These are phyloP conservation scores for Diatrype stigma DNA, from an alignment of 2,329 filamentous ascomycete species.

Conservation along the genomic window DNA sequence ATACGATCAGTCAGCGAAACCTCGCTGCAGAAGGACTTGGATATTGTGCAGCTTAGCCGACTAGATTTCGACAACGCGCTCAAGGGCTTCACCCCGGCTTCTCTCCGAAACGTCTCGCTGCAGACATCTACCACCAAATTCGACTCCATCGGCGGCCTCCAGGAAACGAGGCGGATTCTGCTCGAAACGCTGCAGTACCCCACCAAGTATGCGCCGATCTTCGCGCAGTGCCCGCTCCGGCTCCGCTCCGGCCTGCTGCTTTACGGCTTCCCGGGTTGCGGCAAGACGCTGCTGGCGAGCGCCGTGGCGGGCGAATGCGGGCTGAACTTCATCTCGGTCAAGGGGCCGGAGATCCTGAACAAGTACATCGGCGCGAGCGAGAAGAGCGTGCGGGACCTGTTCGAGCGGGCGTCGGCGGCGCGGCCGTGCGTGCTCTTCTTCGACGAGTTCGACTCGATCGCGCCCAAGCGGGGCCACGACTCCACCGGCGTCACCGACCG, in stretches of 20 bases:
- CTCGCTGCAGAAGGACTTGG: conserved; percentile 40
- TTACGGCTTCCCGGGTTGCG: conserved; percentile 93
- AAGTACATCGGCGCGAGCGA: conserved; percentile 98
- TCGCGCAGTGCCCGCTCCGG: conserved; percentile 91
- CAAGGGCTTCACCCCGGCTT: conserved; percentile 91
- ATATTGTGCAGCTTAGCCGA: conserved; percentile 60
- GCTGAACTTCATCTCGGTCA: conserved; percentile 97
- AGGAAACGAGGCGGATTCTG: conserved; percentile 81
- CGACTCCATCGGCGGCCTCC: conserved; percentile 83
- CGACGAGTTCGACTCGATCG: conserved; percentile 97
- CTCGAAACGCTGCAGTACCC: conserved; percentile 95
- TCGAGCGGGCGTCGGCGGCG: conserved; percentile 86
- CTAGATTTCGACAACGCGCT: conserved; percentile 81
- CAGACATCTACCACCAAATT: conserved; percentile 93
- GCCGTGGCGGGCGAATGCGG: conserved; percentile 98
- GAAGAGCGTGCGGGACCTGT: conserved; percentile 91
- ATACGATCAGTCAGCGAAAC: conserved; percentile 70
- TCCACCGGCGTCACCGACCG: conserved; percentile 97
- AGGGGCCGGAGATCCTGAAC: conserved; percentile 96
- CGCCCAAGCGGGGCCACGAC: conserved; percentile 94
- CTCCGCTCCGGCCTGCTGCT: conserved; percentile 87
- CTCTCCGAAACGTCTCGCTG: conserved; percentile 87
- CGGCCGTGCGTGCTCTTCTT: conserved; percentile 95
- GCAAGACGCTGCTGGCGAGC: conserved; percentile 91
- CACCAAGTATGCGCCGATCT: conserved; percentile 96